These are phyloP conservation scores for Penicillium manginii DNA, from an alignment of 495 filamentous ascomycete species.

Conservation along the genomic window DNA sequence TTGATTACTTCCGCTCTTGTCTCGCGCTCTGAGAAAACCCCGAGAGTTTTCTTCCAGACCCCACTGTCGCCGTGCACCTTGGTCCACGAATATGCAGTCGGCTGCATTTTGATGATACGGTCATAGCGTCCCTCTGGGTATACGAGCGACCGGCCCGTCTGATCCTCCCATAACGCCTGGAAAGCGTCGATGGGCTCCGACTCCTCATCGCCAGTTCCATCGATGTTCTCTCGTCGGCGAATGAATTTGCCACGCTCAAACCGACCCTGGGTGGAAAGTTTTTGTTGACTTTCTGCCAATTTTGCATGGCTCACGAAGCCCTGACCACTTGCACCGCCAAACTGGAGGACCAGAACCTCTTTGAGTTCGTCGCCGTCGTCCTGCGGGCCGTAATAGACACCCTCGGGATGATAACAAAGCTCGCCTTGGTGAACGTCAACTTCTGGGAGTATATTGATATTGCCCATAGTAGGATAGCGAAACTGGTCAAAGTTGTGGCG, in stretches of 20 bases:
- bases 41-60: constrained; percentile 9
- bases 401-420: constrained; percentile 20
- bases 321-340: constrained; percentile 19
- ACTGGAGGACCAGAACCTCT: constrained; percentile 19
- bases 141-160: neutral
- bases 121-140: neutral
- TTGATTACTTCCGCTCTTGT: constrained; percentile 10
- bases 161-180: neutral
- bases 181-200: neutral
- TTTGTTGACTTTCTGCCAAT: constrained; percentile 1
- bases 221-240: neutral
- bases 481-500: constrained; percentile 22
- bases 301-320: constrained; percentile 12
- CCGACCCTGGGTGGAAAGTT: constrained; percentile 4
- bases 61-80: neutral
- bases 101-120: neutral
- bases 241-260: constrained; percentile 9
- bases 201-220: neutral
- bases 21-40: constrained; percentile 15
- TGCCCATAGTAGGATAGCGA: constrained; percentile 6
- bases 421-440: constrained; percentile 13
- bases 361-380: constrained; percentile 7
- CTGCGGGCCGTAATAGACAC: constrained; percentile 16
- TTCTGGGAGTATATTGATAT: constrained; percentile 11
- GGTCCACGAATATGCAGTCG: neutral